Evolutionary conservation across 2,329 filamentous ascomycete species (phyloP).

Genomic region (Coniochaeta hoffmannii): DNA sequence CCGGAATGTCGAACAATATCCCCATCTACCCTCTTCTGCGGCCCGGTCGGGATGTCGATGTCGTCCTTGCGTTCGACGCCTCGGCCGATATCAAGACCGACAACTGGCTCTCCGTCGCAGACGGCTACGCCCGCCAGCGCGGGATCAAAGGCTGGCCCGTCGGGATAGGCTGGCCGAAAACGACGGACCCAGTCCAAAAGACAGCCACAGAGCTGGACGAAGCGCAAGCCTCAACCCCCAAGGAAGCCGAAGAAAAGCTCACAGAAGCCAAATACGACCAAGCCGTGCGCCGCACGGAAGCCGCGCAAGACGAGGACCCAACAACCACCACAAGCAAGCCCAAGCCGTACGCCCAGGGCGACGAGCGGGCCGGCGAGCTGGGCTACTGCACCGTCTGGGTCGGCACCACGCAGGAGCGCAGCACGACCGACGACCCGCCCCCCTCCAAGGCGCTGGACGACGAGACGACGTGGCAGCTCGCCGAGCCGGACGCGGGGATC

Average conservation of each 20-base stretch:
- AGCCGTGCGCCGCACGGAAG: constrained; percentile 22
- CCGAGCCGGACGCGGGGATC: constrained; percentile 73
- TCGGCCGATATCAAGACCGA: constrained; percentile 89
- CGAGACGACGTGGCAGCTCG: constrained; percentile 60
- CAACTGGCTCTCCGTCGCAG: constrained; percentile 92
- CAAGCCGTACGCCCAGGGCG: constrained; percentile 32
- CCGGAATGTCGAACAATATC: constrained; percentile 97
- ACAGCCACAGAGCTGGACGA: constrained; percentile 58
- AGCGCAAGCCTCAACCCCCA: constrained; percentile 53
- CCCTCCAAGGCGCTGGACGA: constrained; percentile 49
- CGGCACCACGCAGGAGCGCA: constrained; percentile 69
- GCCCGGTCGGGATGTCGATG: constrained; percentile 79
- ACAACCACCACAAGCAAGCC: constrained; percentile 6
- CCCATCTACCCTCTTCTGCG: constrained; percentile 91
- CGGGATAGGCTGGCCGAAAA: constrained; percentile 85
- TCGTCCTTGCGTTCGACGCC: constrained; percentile 89
- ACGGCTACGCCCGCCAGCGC: constrained; percentile 85
- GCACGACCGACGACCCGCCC: constrained; percentile 43
- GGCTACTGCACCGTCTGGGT: constrained; percentile 96
- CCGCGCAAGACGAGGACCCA: constrained; percentile 15
- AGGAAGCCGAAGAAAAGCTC: constrained; percentile 58
- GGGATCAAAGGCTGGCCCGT: constrained; percentile 92
- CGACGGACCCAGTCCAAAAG: constrained; percentile 48
- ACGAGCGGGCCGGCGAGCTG: constrained; percentile 52
- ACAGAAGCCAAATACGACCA: constrained; percentile 48